A percentile compares a stretch with the other conserved stretches of the same genome.
Conservation (phyloP, 2,329 filamentous ascomycete species). For the Ceratocystis huliohia region DNA sequence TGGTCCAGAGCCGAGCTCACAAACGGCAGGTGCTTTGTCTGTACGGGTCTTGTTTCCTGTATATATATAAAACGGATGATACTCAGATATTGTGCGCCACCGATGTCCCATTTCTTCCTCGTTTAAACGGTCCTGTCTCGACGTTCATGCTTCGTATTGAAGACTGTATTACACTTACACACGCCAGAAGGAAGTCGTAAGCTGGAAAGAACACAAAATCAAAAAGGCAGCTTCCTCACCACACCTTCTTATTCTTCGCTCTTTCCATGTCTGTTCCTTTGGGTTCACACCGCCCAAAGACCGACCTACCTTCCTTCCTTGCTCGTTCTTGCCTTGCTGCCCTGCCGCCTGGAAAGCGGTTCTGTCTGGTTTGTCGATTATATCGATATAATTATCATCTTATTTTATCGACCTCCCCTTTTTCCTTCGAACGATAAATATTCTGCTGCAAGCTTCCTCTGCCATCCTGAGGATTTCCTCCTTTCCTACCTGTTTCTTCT, state of each 20-base stretch:
- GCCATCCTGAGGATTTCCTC: not conserved
- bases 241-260: not conserved
- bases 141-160: no score
- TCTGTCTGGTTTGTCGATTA: not conserved
- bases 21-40: no score
- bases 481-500: constrained; percentile 1
- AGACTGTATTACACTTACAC: no score
- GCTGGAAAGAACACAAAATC: not conserved
- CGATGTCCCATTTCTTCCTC: not conserved
- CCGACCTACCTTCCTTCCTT: no score
- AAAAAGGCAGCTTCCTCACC: not conserved
- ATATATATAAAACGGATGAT: no score
- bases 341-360: not conserved
- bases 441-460: constrained; percentile 1
- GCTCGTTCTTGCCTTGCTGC: not conserved
- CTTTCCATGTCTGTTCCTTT: constrained; percentile 1
- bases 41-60: no score
- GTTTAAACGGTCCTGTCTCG: no score
- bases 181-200: not conserved
- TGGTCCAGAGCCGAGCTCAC: no score
- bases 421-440: not conserved
- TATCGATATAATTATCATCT: not conserved
- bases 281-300: constrained; percentile 9
- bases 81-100: no score
- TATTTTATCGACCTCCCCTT: not conserved